phyloP scores from a whole-genome alignment of 2,329 filamentous ascomycete species.

The Fusarium fujikuroi region DNA sequence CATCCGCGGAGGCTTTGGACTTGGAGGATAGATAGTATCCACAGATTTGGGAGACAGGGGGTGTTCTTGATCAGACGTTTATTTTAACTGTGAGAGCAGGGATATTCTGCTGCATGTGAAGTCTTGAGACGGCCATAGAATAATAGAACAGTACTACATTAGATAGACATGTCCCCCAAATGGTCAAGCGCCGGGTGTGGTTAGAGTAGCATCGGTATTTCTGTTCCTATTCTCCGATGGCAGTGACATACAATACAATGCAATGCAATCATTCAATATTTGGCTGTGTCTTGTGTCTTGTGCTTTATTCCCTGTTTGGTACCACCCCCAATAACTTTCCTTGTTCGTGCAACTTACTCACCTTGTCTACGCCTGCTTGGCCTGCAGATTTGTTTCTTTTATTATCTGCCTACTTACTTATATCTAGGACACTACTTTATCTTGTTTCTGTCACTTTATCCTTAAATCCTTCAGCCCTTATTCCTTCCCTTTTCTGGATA shows the following conservation, averaged over 20 bases:
- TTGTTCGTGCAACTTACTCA: neutral
- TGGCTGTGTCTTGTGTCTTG: constrained; percentile 13
- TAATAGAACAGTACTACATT: neutral
- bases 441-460: neutral
- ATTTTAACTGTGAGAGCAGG: neutral
- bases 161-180: neutral
- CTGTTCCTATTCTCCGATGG: constrained; percentile 9
- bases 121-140: neutral
- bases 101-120: neutral
- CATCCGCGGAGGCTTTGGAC: neutral
- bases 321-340: neutral
- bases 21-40: neutral
- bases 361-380: neutral
- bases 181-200: neutral
- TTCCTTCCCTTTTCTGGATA: neutral
- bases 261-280: neutral
- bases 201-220: neutral
- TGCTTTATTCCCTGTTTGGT: constrained; percentile 16
- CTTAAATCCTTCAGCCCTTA: neutral
- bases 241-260: neutral
- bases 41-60: neutral
- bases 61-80: neutral
- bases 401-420: neutral
- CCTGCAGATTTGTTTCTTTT: neutral
- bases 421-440: neutral